phyloP scores from a whole-genome alignment of 2,329 filamentous ascomycete species.

The Aquanectria penicillioides region DNA sequence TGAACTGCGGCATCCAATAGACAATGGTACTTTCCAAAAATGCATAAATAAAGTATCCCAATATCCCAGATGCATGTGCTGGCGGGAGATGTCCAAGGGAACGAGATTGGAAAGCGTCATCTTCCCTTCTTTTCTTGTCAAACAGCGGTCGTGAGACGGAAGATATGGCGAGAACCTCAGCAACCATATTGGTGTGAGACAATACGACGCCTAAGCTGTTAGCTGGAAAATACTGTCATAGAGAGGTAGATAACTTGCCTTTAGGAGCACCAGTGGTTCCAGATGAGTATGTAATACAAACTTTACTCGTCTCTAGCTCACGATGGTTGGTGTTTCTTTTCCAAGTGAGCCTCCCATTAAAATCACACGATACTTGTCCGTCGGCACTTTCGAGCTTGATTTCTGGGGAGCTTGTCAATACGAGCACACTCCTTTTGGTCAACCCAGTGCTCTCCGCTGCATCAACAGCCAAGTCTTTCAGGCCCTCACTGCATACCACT shows the following conservation, averaged over 20 bases:
- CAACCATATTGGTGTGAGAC: slow-evolving; percentile 56
- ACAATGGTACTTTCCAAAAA: slow-evolving; percentile 55
- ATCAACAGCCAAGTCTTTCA: slow-evolving; percentile 56
- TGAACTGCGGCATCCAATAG: slow-evolving; percentile 72
- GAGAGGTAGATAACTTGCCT: slow-evolving; percentile 33
- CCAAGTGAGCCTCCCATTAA: slow-evolving; percentile 59
- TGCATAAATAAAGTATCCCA: slow-evolving; percentile 52
- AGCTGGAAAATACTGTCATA: background rate
- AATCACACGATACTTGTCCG: slow-evolving; percentile 36
- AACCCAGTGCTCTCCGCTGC: slow-evolving; percentile 60
- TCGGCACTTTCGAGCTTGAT: slow-evolving; percentile 41
- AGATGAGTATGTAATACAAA: slow-evolving; percentile 57
- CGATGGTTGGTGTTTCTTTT: slow-evolving; percentile 59
- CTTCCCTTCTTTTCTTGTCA: slow-evolving; percentile 36
- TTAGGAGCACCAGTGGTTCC: slow-evolving; percentile 61
- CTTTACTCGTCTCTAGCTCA: slow-evolving; percentile 52
- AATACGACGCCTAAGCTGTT: slow-evolving; percentile 48
- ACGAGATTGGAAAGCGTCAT: slow-evolving; percentile 41
- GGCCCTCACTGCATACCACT: slow-evolving; percentile 58
- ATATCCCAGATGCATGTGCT: slow-evolving; percentile 57
- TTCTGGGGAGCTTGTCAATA: slow-evolving; percentile 54
- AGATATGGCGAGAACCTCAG: slow-evolving; percentile 45
- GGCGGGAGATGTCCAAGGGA: slow-evolving; percentile 55
- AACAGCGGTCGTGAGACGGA: slow-evolving; percentile 43
- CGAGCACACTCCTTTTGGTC: slow-evolving; percentile 56